Conservation (phyloP, 2,329 filamentous ascomycete genomes). For the Epichloe baconii region DNA sequence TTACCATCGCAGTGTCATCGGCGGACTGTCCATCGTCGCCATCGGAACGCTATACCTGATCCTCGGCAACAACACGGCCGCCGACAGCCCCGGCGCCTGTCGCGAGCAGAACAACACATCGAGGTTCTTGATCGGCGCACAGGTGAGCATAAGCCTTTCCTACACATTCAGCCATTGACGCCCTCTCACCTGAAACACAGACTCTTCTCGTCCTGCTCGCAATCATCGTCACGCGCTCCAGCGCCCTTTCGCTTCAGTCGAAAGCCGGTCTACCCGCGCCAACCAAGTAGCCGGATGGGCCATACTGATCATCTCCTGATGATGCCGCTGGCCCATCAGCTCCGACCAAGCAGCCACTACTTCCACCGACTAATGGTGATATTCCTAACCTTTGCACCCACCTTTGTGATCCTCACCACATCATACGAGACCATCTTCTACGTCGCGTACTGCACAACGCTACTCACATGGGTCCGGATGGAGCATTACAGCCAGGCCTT, state of each 20-base stretch:
- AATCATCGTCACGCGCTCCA: conserved; percentile 77
- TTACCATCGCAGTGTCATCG: too few relatives aligned
- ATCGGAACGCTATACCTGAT: too few relatives aligned
- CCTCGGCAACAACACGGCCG: too few relatives aligned
- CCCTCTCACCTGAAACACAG: too few relatives aligned
- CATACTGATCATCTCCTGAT: conserved; percentile 62
- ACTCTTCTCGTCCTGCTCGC: conserved; percentile 34
- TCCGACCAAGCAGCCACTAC: conserved; percentile 76
- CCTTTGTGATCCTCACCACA: conserved; percentile 91
- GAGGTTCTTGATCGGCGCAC: too few relatives aligned
- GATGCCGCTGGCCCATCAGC: conserved; percentile 67
- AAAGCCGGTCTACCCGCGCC: conserved; percentile 75
- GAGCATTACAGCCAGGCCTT: neutral
- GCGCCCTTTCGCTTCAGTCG: conserved; percentile 70
- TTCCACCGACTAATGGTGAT: conserved; percentile 79
- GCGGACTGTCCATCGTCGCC: too few relatives aligned
- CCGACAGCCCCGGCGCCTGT: too few relatives aligned
- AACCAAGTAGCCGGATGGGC: conserved; percentile 82
- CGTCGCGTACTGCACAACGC: conserved; percentile 67
- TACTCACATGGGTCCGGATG: conserved; percentile 71
- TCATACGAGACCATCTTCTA: conserved; percentile 97
- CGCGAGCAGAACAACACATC: too few relatives aligned
- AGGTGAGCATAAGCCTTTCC: too few relatives aligned
- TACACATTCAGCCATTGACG: too few relatives aligned
- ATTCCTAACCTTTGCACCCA: conserved; percentile 84